Evolutionary conservation across 768 basidiomycete genomes (phyloP).

Genomic region (Mycena metata): DNA sequence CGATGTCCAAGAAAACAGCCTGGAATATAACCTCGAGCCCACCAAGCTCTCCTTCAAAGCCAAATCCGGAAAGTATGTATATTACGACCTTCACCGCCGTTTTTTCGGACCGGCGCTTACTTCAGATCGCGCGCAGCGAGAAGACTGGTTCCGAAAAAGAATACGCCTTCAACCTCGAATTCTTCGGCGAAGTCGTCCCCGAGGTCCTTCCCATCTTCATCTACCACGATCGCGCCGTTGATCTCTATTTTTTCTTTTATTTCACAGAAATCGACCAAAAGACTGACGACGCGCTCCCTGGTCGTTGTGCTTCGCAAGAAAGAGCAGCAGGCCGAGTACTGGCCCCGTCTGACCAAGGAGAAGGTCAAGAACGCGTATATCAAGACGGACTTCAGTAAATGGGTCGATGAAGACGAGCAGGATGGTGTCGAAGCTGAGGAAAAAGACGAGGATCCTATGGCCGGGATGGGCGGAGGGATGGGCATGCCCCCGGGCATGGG

Average conservation of each 20-base stretch:
- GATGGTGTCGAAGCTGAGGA: slow-evolving; percentile 65
- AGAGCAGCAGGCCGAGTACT: slow-evolving; percentile 80
- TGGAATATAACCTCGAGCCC: slow-evolving; percentile 72
- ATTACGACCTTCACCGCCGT: background rate
- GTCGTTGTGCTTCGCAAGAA: slow-evolving; percentile 85
- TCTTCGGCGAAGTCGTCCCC: slow-evolving; percentile 81
- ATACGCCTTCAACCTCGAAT: slow-evolving; percentile 81
- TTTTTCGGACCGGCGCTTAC: slow-evolving; percentile 19
- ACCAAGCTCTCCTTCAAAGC: slow-evolving; percentile 76
- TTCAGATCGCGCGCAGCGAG: slow-evolving; percentile 24
- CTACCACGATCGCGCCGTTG: slow-evolving; percentile 9
- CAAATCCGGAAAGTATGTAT: slow-evolving; percentile 70
- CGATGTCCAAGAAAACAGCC: slow-evolving; percentile 69
- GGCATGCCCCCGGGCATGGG: slow-evolving; percentile 61
- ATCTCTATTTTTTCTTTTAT: slow-evolving; percentile 28
- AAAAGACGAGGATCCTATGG: slow-evolving; percentile 64
- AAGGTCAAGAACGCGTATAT: slow-evolving; percentile 84
- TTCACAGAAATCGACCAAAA: slow-evolving; percentile 68
- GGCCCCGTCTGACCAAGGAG: slow-evolving; percentile 94
- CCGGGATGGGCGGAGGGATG: slow-evolving; percentile 56
- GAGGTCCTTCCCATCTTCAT: slow-evolving; percentile 66
- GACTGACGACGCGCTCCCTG: slow-evolving; percentile 77
- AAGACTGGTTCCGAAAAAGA: slow-evolving; percentile 65
- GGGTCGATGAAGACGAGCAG: slow-evolving; percentile 99
- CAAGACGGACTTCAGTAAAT: slow-evolving; percentile 96